Conservation (phyloP, 75 land plant genomes). For the Gnetum montanum region DNA sequence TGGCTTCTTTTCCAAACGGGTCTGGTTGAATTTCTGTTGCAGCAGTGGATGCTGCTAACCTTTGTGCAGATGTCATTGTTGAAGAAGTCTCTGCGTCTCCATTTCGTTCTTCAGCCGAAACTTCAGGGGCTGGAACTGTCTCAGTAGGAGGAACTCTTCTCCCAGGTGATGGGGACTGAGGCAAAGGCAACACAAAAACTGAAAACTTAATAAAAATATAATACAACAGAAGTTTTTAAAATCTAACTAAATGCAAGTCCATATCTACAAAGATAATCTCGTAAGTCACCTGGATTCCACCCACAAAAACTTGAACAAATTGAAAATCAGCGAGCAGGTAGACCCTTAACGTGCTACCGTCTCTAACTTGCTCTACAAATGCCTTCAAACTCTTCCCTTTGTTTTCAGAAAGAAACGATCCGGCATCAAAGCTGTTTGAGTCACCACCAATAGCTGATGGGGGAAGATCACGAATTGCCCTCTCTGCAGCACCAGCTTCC, state of each 20-base stretch:
- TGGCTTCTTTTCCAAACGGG: constrained; percentile 83
- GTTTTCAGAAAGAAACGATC: constrained; percentile 46
- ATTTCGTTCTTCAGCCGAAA: constrained; percentile 28
- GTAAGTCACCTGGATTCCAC: constrained; percentile 82
- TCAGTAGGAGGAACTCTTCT: constrained; percentile 45
- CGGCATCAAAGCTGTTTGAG: constrained; percentile 73
- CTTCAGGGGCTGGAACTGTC: constrained; percentile 14
- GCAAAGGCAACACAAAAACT: not conserved
- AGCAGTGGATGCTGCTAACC: constrained; percentile 54
- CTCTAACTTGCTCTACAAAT: constrained; percentile 89
- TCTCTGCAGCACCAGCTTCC: constrained; percentile 80
- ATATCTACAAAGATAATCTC: not conserved
- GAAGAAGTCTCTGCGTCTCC: constrained; percentile 51
- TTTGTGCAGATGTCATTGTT: constrained; percentile 77
- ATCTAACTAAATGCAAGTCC: not conserved
- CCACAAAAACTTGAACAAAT: constrained; percentile 94
- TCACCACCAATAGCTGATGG: constrained; percentile 96
- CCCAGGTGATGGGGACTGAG: constrained; percentile 90
- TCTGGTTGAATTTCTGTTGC: constrained; percentile 58
- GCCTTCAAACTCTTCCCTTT: constrained; percentile 76
- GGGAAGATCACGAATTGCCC: constrained; percentile 71
- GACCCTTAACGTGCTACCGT: constrained; percentile 88
- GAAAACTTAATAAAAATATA: not conserved
- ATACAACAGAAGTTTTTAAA: not conserved
- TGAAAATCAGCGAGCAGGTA: constrained; percentile 91